Evolutionary conservation across 768 basidiomycete species (phyloP), one percentile per base, ranked within the genome.

Genomic region (Pisolithus marmoratus): DNA sequence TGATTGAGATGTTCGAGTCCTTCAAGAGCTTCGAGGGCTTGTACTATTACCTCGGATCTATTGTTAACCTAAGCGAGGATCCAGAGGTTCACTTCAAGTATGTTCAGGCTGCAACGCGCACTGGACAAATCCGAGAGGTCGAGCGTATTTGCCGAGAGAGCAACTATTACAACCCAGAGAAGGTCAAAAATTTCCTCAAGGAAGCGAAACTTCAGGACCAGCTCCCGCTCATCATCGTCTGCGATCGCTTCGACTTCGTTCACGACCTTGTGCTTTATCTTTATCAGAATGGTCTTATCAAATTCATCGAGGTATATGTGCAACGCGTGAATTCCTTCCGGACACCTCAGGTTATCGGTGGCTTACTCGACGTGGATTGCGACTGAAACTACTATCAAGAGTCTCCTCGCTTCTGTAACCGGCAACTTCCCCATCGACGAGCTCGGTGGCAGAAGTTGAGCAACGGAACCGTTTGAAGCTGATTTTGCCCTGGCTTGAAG

Each of bases 121-220:
- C 96, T 26, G 94, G 95, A 38, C 96, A 98, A 67, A 94, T 99
- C 60, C 88, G 96, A 46, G 96, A 99, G 68, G 96, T 99, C 51
- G 96, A 99, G 72, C 93, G 96, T 43, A 95, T 99, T 63, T 97
- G 94, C 66, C 80, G 96, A 49, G 96, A 99, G 74, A 93, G 90
- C 70, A 97, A 98, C 72, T 78, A 76, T 72, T 98, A 98, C 80
- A 97, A 94, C 70, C 91, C 96, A 1, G 96, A 99, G 76, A 99
- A 99, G 72, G 96, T 98, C 81, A 98, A 99, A 80, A 99, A 99
- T 73, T 98, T 97, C 86, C 83, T 97, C 69, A 97, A 97, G 71
- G 96, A 99, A 66, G 94, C 96, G 63, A 94, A 96, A 63, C 84
- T 99, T 26, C 73, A 84, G 36, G 96, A 98, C 66, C 96, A 98